These are phyloP conservation scores for Penicillium sp. DNA, from an alignment of 2,329 filamentous ascomycete species.

Conservation along the genomic window DNA sequence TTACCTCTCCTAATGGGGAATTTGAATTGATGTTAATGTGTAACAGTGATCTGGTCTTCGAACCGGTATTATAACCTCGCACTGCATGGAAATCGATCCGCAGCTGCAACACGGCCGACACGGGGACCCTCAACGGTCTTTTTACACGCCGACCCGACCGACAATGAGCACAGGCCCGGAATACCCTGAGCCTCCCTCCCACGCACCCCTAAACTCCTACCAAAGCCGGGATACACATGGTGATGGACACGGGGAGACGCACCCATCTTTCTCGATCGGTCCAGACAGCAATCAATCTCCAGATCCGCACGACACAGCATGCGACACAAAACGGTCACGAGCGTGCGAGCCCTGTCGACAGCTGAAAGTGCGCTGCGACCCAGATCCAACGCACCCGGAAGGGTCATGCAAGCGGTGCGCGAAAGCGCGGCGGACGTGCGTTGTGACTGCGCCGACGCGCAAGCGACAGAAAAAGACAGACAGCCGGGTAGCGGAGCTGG, in stretches of 20 bases:
- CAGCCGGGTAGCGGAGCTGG: constrained; percentile 76
- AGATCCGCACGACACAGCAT: constrained; percentile 17
- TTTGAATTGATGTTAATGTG: neutral
- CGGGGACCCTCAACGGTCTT: constrained; percentile 7
- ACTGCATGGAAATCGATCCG: constrained; percentile 30
- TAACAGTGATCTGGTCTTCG: neutral
- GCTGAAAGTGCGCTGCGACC: constrained; percentile 77
- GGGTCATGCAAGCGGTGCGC: constrained; percentile 65
- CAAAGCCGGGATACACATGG: neutral
- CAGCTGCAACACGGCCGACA: constrained; percentile 22
- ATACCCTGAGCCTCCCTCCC: constrained; percentile 26
- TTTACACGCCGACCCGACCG: constrained; percentile 9
- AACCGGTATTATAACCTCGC: neutral
- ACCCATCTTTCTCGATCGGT: neutral
- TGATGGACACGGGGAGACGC: neutral
- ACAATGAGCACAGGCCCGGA: constrained; percentile 9
- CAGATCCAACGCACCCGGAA: constrained; percentile 54
- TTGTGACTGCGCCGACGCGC: constrained; percentile 64
- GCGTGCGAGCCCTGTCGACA: constrained; percentile 69
- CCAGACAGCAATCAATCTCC: constrained; percentile 5
- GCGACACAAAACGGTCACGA: constrained; percentile 57
- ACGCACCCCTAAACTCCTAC: constrained; percentile 11
- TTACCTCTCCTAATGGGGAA: too few relatives aligned
- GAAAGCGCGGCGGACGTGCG: constrained; percentile 68
- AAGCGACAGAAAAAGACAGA: constrained; percentile 91